phyloP scores from a whole-genome alignment of 2,329 filamentous ascomycete species.

The Trichoderma koningiopsis region DNA sequence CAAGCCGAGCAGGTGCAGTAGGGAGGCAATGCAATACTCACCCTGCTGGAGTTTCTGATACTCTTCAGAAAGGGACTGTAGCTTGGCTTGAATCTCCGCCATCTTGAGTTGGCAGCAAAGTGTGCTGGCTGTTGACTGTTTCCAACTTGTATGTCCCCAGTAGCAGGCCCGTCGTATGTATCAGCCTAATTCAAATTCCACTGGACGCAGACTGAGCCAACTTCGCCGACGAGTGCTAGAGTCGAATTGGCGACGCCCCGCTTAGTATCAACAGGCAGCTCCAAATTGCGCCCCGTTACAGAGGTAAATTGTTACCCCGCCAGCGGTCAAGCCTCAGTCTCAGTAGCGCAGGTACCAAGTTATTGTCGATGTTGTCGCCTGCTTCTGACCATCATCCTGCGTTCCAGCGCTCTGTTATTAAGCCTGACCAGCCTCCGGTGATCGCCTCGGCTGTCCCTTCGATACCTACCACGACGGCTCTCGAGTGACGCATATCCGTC shows the following conservation, averaged over 20 bases:
- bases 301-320: slow-evolving; percentile 27
- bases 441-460: neutral
- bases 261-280: slow-evolving; percentile 21
- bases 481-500: neutral
- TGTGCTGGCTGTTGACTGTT: neutral
- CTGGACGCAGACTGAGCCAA: neutral
- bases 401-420: slow-evolving; percentile 14
- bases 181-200: slow-evolving; percentile 18
- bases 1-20: neutral
- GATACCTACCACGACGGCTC: neutral
- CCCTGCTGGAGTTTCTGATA: slow-evolving; percentile 86
- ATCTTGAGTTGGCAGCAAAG: slow-evolving; percentile 45
- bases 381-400: slow-evolving; percentile 4
- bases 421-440: neutral
- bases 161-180: neutral
- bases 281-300: slow-evolving; percentile 25
- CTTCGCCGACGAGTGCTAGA: slow-evolving; percentile 13
- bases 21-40: slow-evolving; percentile 40
- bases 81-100: slow-evolving; percentile 72
- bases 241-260: slow-evolving; percentile 22
- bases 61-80: slow-evolving; percentile 83
- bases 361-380: slow-evolving; percentile 6
- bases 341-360: slow-evolving; percentile 21
- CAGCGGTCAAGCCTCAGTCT: slow-evolving; percentile 15
- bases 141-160: neutral